Conservation (phyloP, 2,329 filamentous ascomycete species). For the Neocucurbitaria cava region DNA sequence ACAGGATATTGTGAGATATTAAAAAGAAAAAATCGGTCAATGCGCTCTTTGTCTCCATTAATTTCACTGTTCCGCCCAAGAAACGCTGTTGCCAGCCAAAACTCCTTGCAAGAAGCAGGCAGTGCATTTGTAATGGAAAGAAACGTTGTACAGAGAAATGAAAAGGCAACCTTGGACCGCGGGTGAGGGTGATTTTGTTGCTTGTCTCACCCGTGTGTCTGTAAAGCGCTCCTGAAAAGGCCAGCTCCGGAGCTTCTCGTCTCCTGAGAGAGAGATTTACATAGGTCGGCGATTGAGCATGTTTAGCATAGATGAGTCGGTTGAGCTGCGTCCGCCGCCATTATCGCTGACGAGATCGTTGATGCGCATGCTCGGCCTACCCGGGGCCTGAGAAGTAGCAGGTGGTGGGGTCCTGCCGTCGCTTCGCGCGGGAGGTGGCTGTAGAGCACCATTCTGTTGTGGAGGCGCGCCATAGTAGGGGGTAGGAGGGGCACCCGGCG, state of each 20-base stretch:
- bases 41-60: constrained; percentile 30
- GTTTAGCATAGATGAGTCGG: constrained; percentile 54
- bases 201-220: constrained; percentile 12
- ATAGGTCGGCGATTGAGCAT: constrained; percentile 51
- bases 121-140: constrained; percentile 16
- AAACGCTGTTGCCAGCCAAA: constrained; percentile 24
- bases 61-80: constrained; percentile 31
- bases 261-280: constrained; percentile 23
- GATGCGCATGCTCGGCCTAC: constrained; percentile 51
- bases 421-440: constrained; percentile 44
- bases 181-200: constrained; percentile 8
- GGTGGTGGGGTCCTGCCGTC: constrained; percentile 52
- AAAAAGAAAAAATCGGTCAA: constrained; percentile 21
- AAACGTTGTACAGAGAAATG: constrained; percentile 32
- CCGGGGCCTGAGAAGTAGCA: constrained; percentile 40
- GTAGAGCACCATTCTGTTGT: constrained; percentile 38
- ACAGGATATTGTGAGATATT: constrained; percentile 18
- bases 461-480: constrained; percentile 43
- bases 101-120: constrained; percentile 22
- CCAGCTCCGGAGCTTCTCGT: constrained; percentile 37
- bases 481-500: constrained; percentile 40
- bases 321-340: constrained; percentile 48
- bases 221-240: constrained; percentile 33
- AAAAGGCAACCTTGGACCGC: constrained; percentile 11
- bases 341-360: constrained; percentile 51